Percentiles rank a stretch among this genome's conserved stretches.
These are phyloP conservation scores for Gnomoniopsis sp. DNA, from an alignment of 2,329 filamentous ascomycete genomes.

Conservation along the genomic window DNA sequence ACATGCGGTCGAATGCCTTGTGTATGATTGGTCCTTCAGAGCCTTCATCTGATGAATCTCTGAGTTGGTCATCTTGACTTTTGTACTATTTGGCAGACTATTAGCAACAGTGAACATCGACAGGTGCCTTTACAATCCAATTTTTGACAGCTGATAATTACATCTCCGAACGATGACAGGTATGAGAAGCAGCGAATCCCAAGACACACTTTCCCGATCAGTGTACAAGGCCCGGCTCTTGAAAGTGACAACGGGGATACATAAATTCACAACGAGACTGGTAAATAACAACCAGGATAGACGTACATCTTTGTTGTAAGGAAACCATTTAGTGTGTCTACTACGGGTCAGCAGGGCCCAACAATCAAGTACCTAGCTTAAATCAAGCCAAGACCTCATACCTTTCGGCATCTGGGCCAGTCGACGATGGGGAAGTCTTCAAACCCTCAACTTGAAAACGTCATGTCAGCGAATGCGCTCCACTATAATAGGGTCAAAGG, in stretches of 20 bases:
- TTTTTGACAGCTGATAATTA: not conserved
- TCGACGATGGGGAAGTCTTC: constrained; percentile 49
- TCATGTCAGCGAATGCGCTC: not conserved
- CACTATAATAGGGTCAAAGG: not conserved
- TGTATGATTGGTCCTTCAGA: constrained; percentile 53
- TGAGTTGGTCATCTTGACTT: constrained; percentile 40
- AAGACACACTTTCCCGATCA: not conserved
- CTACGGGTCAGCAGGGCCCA: constrained; percentile 24
- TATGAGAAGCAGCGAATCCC: not conserved
- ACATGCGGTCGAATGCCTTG: constrained; percentile 58
- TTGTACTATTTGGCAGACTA: constrained; percentile 38
- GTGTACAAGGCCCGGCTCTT: not conserved
- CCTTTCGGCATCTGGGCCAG: constrained; percentile 34
- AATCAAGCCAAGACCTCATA: constrained; percentile 19
- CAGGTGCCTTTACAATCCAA: not conserved
- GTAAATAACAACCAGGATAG: not conserved
- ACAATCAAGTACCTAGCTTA: constrained; percentile 24
- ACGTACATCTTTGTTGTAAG: constrained; percentile 49
- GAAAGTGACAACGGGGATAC: not conserved
- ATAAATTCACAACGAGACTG: not conserved
- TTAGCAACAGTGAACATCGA: not conserved
- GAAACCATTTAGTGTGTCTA: constrained; percentile 47
- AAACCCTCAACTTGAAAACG: constrained; percentile 39
- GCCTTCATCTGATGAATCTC: constrained; percentile 55
- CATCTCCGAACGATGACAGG: not conserved